Conservation (phyloP, 1,284 basidiomycete genomes). For the Naganishia sp. region DNA sequence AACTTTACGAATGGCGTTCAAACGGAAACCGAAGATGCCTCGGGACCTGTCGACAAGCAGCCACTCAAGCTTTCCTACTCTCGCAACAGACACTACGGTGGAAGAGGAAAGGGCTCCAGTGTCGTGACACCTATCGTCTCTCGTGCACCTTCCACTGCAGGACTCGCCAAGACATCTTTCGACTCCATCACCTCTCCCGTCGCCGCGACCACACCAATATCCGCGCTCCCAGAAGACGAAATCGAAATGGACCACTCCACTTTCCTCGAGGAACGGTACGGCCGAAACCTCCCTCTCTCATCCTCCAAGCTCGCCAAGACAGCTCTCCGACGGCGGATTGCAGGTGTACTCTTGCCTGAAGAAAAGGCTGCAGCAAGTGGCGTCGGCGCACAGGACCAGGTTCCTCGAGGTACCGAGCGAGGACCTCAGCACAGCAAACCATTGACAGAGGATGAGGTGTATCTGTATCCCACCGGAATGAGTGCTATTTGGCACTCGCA, state of each 20-base stretch:
- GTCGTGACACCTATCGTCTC: conserved; percentile 8
- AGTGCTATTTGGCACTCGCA: conserved; percentile 89
- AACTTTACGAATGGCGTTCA: conserved; percentile 36
- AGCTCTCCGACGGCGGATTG: conserved; percentile 82
- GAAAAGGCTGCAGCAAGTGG: conserved; percentile 47
- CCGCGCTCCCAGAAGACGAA: conserved; percentile 44
- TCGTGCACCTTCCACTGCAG: conserved; percentile 16
- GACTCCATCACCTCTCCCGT: conserved; percentile 4
- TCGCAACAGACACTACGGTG: conserved; percentile 64
- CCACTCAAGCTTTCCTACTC: conserved; percentile 51
- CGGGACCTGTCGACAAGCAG: conserved; percentile 17
- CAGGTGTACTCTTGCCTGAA: conserved; percentile 76
- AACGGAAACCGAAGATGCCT: conserved; percentile 44
- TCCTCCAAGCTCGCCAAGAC: conserved; percentile 77
- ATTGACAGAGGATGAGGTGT: conserved; percentile 79
- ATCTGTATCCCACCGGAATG: conserved; percentile 86
- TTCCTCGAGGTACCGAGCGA: conserved; percentile 48
- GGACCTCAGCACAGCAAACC: conserved; percentile 59
- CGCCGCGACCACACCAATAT: conserved; percentile 6
- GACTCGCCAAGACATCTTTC: conserved; percentile 5
- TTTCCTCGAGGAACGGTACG: conserved; percentile 90
- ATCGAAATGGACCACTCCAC: conserved; percentile 56
- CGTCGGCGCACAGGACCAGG: conserved; percentile 39
- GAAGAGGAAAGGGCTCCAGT: conserved; percentile 48
- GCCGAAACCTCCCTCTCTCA: conserved; percentile 79